Percentiles rank a stretch among this genome's conserved stretches.
Conservation (phyloP, 371 early-diverging fungal genomes). For the Mortierella sp. region DNA sequence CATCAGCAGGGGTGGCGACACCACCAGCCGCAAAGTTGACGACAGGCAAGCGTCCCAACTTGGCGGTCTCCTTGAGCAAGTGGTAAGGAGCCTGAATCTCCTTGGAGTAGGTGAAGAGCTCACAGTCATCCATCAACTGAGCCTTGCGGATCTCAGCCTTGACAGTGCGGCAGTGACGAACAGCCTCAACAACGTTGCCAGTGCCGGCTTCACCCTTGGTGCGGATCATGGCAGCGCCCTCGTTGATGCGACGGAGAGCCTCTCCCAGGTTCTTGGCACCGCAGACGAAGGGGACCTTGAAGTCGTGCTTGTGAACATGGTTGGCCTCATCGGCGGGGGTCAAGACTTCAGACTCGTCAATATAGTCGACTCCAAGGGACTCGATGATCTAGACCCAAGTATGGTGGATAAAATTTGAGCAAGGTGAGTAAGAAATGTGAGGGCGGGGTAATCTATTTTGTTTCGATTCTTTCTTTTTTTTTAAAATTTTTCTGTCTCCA, state of each 20-base stretch:
- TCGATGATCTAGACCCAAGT: slow-evolving; percentile 81
- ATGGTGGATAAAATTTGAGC: not conserved
- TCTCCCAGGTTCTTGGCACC: slow-evolving; percentile 97
- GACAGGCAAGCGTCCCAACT: slow-evolving; percentile 93
- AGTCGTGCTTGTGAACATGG: slow-evolving; percentile 95
- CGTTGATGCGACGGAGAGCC: slow-evolving; percentile 95
- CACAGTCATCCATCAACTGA: slow-evolving; percentile 75
- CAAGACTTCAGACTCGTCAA: slow-evolving; percentile 97
- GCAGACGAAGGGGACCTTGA: slow-evolving; percentile 96
- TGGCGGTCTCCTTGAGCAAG: slow-evolving; percentile 90
- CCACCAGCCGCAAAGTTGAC: slow-evolving; percentile 99
- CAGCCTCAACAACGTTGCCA: slow-evolving; percentile 96
- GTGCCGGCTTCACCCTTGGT: slow-evolving; percentile 99
- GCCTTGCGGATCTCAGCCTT: slow-evolving; percentile 87
- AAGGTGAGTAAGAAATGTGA: not conserved
- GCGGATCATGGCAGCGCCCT: slow-evolving; percentile 98
- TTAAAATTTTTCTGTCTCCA: not conserved
- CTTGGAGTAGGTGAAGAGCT: slow-evolving; percentile 91
- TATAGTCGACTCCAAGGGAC: slow-evolving; percentile 93
- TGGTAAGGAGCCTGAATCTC: slow-evolving; percentile 93
- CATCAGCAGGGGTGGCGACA: slow-evolving; percentile 97
- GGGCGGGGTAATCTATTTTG: not conserved
- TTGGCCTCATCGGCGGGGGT: slow-evolving; percentile 94
- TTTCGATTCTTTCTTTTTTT: not conserved
- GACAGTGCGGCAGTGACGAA: slow-evolving; percentile 93